Percentiles rank a stretch among this genome's conserved stretches.
These are phyloP conservation scores for Saturnispora hagleri DNA, from an alignment of 805 yeast species.

Conservation along the genomic window DNA sequence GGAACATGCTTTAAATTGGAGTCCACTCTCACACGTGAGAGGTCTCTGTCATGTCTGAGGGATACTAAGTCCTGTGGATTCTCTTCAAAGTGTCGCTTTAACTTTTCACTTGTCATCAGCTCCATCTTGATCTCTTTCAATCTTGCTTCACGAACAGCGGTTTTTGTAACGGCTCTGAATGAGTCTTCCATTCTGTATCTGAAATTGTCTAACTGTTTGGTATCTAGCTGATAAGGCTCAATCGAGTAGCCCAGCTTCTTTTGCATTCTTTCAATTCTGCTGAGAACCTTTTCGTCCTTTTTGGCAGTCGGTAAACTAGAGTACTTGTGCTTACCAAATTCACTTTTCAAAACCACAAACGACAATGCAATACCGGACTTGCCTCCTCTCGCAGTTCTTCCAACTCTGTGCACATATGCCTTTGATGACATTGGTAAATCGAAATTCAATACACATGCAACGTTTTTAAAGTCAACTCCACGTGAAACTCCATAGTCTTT, in stretches of 20 bases:
- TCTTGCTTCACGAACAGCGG: conserved; percentile 88
- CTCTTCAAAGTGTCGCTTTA: conserved; percentile 92
- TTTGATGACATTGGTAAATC: conserved; percentile 87
- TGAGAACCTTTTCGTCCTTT: conserved; percentile 78
- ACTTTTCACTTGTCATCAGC: conserved; percentile 76
- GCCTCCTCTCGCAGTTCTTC: conserved; percentile 97
- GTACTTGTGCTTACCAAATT: conserved; percentile 81
- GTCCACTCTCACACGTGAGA: conserved; percentile 76
- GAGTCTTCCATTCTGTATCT: conserved; percentile 96
- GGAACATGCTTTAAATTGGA: conserved; percentile 87
- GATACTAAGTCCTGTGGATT: conserved; percentile 89
- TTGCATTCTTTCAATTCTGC: conserved; percentile 70
- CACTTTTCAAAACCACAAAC: conserved; percentile 75
- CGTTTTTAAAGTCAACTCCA: conserved; percentile 94
- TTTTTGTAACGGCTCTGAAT: conserved; percentile 85
- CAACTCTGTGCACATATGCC: conserved; percentile 87
- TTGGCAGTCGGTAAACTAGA: conserved; percentile 64
- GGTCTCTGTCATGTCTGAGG: conserved; percentile 84
- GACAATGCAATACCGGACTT: conserved; percentile 91
- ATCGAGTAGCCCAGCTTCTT: conserved; percentile 61
- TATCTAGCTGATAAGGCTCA: conserved; percentile 84
- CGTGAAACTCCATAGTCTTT: conserved; percentile 90
- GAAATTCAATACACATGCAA: conserved; percentile 92
- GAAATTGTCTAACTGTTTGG: conserved; percentile 88
- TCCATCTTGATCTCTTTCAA: conserved; percentile 82